These are phyloP conservation scores for Hymenoscyphus fructigenus DNA, from an alignment of 2,329 filamentous ascomycete genomes.

Conservation along the genomic window DNA sequence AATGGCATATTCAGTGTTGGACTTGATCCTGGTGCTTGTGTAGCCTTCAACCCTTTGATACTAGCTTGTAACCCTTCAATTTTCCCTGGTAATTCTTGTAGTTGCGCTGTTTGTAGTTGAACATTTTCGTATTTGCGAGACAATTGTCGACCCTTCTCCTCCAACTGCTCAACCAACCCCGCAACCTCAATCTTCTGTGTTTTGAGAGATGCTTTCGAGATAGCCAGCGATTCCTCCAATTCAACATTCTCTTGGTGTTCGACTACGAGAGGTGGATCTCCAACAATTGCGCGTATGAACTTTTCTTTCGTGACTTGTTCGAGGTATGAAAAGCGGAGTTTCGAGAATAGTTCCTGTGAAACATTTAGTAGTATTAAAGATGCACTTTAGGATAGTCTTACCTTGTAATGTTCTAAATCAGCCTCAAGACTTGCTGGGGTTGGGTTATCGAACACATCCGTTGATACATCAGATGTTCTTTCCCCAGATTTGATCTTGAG, in stretches of 20 bases:
- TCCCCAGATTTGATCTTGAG: constrained; percentile 42
- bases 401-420: constrained; percentile 84
- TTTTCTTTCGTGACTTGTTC: constrained; percentile 99
- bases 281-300: constrained; percentile 89
- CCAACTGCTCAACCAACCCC: constrained; percentile 70
- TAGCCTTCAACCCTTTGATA: constrained; percentile 46
- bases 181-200: constrained; percentile 77
- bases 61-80: constrained; percentile 49
- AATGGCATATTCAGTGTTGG: constrained; percentile 54
- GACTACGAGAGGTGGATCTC: constrained; percentile 84
- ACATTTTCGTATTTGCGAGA: constrained; percentile 53
- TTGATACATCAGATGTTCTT: constrained; percentile 72
- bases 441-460: constrained; percentile 64
- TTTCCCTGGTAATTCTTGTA: constrained; percentile 52
- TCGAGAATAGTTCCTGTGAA: constrained; percentile 78
- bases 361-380: constrained; percentile 11
- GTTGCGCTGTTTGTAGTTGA: constrained; percentile 46
- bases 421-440: constrained; percentile 74
- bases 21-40: constrained; percentile 45
- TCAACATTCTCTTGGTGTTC: constrained; percentile 78
- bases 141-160: constrained; percentile 60
- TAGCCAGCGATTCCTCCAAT: constrained; percentile 67
- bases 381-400: constrained; percentile 30
- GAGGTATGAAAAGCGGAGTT: constrained; percentile 94
- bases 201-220: constrained; percentile 74